Conservation (phyloP, 129 eudicot species). For the Pittosporum tobira region DNA sequence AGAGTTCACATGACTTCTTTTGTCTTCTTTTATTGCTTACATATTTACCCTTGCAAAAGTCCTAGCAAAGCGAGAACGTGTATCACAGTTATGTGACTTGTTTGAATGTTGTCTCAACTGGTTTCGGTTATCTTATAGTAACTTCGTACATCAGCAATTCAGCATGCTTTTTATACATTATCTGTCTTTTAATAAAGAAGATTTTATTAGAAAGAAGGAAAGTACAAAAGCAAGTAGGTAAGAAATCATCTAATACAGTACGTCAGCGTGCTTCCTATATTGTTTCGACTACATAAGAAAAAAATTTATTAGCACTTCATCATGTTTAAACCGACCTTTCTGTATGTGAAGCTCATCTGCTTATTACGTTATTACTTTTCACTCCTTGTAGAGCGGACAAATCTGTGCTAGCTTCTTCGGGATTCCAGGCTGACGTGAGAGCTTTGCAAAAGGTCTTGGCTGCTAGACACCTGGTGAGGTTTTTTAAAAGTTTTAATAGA, state of each 20-base stretch:
- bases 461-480: conserved; percentile 84
- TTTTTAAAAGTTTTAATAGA: not conserved
- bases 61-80: not conserved
- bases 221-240: too few relatives aligned
- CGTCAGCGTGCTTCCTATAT: not conserved
- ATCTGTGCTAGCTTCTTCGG: conserved; percentile 90
- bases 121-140: not conserved
- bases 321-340: not conserved
- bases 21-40: not conserved
- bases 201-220: not conserved
- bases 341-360: not conserved
- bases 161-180: not conserved
- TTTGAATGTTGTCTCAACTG: not conserved
- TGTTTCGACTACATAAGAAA: not conserved
- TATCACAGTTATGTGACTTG: not conserved
- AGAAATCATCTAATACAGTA: not conserved
- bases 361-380: not conserved
- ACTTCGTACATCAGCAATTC: too few relatives aligned
- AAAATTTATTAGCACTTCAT: not conserved
- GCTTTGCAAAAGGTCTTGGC: conserved; percentile 92
- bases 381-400: conserved; percentile 74
- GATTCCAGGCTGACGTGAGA: conserved; percentile 96
- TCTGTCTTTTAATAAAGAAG: too few relatives aligned
- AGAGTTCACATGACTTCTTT: not conserved
- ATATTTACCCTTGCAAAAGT: not conserved